phyloP scores from a whole-genome alignment of 495 filamentous ascomycete species.

The Penicillium mononematosum region DNA sequence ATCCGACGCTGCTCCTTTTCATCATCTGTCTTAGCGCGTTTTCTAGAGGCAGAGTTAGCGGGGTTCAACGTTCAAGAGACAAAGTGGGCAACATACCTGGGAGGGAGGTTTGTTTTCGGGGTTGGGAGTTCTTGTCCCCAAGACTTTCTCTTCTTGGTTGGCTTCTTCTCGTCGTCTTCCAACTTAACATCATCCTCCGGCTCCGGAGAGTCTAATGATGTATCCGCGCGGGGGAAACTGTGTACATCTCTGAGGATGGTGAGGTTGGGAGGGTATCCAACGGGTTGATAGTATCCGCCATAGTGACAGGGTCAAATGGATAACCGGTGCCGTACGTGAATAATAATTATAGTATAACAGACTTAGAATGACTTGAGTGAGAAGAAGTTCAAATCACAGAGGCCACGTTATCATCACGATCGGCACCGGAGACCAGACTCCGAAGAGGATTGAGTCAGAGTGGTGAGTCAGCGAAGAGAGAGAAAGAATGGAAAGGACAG shows the following conservation, averaged over 20 bases:
- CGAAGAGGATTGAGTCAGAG: slow-evolving; percentile 11
- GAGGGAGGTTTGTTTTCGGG: slow-evolving; percentile 94
- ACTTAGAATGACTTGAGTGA: slow-evolving; percentile 11
- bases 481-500: slow-evolving; percentile 37
- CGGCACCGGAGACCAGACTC: slow-evolving; percentile 28
- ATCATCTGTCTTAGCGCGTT: slow-evolving; percentile 97
- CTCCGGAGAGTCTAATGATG: slow-evolving; percentile 36
- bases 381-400: slow-evolving; percentile 11
- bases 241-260: slow-evolving; percentile 41
- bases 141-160: slow-evolving; percentile 93
- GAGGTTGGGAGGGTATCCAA: slow-evolving; percentile 35
- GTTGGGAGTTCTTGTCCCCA: slow-evolving; percentile 97
- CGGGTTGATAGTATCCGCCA: slow-evolving; percentile 40
- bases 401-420: slow-evolving; percentile 44
- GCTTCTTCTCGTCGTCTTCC: slow-evolving; percentile 60
- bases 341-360: slow-evolving; percentile 6
- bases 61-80: not conserved
- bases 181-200: slow-evolving; percentile 28
- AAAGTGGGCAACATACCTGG: slow-evolving; percentile 62
- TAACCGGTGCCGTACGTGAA: slow-evolving; percentile 24
- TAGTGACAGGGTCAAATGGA: slow-evolving; percentile 23
- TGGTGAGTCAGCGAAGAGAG: slow-evolving; percentile 26
- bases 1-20: slow-evolving; percentile 98
- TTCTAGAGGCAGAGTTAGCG: slow-evolving; percentile 48
- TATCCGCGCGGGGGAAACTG: slow-evolving; percentile 52